Evolutionary conservation across 352 stramenopile species (phyloP).

Genomic region (Blastocystis sp.): DNA sequence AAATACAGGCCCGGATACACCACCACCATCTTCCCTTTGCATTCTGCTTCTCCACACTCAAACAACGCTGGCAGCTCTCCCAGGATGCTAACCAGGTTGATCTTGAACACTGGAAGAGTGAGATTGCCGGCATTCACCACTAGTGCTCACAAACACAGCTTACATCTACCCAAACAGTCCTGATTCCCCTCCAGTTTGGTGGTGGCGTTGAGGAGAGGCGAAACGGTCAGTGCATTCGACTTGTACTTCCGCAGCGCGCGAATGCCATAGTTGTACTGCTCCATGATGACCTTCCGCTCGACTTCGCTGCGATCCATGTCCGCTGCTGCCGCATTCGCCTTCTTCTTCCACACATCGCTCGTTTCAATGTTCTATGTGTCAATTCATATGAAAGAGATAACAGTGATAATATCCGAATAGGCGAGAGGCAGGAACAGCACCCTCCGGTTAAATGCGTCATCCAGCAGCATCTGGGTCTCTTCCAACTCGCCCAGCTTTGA

Average conservation of each 20-base stretch:
- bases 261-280: slow-evolving; percentile 6
- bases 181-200: neutral
- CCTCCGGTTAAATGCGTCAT: neutral
- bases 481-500: slow-evolving; percentile 12
- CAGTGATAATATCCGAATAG: slow-evolving; percentile 13
- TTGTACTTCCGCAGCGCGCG: neutral
- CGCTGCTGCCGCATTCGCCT: neutral
- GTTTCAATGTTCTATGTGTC: slow-evolving; percentile 29
- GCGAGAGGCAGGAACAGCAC: slow-evolving; percentile 23
- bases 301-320: neutral
- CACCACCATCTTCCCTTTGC: neutral
- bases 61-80: neutral
- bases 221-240: neutral
- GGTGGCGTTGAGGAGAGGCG: neutral
- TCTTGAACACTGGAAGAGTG: slow-evolving; percentile 8
- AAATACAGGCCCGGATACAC: slow-evolving; percentile 6
- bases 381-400: neutral
- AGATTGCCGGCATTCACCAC: slow-evolving; percentile 13
- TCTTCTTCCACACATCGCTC: slow-evolving; percentile 4
- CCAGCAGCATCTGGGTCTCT: neutral
- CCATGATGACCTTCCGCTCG: neutral
- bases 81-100: slow-evolving; percentile 9
- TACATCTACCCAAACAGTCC: neutral
- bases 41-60: neutral
- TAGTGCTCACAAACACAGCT: neutral